phyloP scores from a whole-genome alignment of 2,329 filamentous ascomycete species.

The Pestalotiopsis fici region DNA sequence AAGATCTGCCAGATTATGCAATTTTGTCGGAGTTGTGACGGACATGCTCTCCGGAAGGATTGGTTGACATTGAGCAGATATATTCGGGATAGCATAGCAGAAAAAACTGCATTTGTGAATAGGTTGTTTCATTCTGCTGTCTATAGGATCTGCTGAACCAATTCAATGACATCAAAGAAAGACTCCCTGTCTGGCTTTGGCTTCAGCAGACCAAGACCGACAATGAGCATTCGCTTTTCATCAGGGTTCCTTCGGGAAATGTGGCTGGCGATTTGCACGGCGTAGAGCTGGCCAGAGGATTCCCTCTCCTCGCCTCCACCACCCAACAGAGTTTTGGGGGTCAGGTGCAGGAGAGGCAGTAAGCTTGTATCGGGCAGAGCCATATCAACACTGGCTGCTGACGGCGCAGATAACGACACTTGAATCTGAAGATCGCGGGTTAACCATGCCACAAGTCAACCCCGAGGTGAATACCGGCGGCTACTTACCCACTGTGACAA shows the following conservation, averaged over 20 bases:
- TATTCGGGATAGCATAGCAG: too few species aligned
- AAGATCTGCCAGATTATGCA: too few species aligned
- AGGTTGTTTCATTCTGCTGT: too few species aligned
- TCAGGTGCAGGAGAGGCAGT: conserved; percentile 80
- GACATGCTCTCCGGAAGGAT: too few species aligned
- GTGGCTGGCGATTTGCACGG: conserved; percentile 83
- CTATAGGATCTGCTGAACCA: conserved; percentile 59
- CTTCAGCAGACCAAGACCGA: conserved; percentile 60
- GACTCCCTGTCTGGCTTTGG: conserved; percentile 52
- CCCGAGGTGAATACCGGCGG: background rate
- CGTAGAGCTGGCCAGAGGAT: conserved; percentile 83
- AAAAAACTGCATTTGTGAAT: too few species aligned
- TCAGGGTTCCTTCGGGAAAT: conserved; percentile 71
- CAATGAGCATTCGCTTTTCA: conserved; percentile 60
- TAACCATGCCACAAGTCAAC: background rate
- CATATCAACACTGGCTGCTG: conserved; percentile 65
- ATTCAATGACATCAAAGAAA: conserved; percentile 67
- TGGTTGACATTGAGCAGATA: too few species aligned
- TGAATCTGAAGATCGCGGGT: conserved; percentile 58
- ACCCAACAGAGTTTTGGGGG: conserved; percentile 83
- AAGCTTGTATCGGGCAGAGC: conserved; percentile 48
- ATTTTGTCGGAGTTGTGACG: too few species aligned
- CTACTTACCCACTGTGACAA: conserved; percentile 85
- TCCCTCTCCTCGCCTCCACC: conserved; percentile 79
- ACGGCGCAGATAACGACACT: conserved; percentile 72